These are phyloP conservation scores for Trametes coccinea DNA, from an alignment of 768 basidiomycete genomes.

Conservation along the genomic window DNA sequence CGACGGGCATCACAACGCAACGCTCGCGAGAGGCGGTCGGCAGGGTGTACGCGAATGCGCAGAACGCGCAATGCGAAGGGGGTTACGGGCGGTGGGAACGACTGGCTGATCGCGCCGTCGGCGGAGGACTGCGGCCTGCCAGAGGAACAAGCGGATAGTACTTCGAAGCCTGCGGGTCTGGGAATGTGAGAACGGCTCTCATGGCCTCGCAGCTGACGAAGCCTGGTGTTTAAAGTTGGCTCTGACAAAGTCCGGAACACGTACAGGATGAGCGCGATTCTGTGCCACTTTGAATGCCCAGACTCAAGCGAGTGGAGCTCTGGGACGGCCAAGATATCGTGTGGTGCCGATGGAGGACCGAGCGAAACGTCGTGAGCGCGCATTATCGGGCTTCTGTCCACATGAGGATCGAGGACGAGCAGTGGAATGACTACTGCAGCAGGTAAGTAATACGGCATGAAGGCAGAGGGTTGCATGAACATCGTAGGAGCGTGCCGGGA, in stretches of 20 bases:
- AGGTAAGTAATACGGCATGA: too few relatives aligned
- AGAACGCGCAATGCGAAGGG: background rate
- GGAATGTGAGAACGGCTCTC: conserved; percentile 15
- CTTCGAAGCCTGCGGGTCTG: conserved; percentile 5
- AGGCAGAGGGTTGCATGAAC: too few relatives aligned
- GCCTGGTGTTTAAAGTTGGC: background rate
- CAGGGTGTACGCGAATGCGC: background rate
- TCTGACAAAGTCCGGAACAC: background rate
- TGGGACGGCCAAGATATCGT: too few relatives aligned
- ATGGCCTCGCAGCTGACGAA: conserved; percentile 8
- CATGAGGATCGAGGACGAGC: too few relatives aligned
- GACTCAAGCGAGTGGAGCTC: too few relatives aligned
- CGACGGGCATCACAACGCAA: background rate
- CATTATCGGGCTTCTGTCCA: too few relatives aligned
- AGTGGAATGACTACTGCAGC: too few relatives aligned
- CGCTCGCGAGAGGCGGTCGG: background rate
- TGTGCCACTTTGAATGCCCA: background rate
- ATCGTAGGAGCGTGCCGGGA: too few relatives aligned
- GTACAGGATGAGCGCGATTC: background rate
- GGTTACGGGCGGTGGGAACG: background rate
- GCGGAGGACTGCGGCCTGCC: background rate
- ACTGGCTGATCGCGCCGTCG: background rate
- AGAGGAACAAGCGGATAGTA: background rate
- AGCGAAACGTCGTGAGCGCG: too few relatives aligned
- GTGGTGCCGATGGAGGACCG: too few relatives aligned